phyloP scores from a whole-genome alignment of 805 yeast species.

The Starmerella floricola region DNA sequence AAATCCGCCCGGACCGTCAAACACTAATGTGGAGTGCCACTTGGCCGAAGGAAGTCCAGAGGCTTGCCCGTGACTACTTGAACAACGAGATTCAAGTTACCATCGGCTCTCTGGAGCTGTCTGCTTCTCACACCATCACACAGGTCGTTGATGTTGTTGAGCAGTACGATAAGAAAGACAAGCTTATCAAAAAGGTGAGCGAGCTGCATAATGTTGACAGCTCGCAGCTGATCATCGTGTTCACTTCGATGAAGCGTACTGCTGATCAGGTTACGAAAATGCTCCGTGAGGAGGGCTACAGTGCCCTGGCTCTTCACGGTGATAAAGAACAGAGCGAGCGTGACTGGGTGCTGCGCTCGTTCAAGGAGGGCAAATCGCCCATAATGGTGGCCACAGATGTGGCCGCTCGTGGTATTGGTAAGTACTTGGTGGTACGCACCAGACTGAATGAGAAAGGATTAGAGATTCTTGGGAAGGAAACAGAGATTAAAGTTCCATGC shows the following conservation, averaged over 20 bases:
- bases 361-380: slow-evolving; percentile 84
- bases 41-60: slow-evolving; percentile 98
- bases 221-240: slow-evolving; percentile 69
- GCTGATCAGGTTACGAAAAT: slow-evolving; percentile 91
- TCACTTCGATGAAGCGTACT: slow-evolving; percentile 93
- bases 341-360: slow-evolving; percentile 95
- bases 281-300: slow-evolving; percentile 95
- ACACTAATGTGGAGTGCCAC: slow-evolving; percentile 99
- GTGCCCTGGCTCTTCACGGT: slow-evolving; percentile 97
- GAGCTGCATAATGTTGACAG: slow-evolving; percentile 49
- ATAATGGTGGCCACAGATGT: slow-evolving; percentile 99
- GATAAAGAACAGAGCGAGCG: slow-evolving; percentile 96
- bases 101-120: slow-evolving; percentile 85
- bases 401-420: slow-evolving; percentile 92
- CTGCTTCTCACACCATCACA: slow-evolving; percentile 93
- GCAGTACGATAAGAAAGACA: slow-evolving; percentile 90
- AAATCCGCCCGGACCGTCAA: slow-evolving; percentile 98
- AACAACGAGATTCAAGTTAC: slow-evolving; percentile 91
- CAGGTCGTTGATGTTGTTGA: slow-evolving; percentile 85
- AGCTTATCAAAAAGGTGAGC: slow-evolving; percentile 71
- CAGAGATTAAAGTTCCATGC: background rate
- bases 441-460: background rate
- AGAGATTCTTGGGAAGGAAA: no score
- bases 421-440: slow-evolving; percentile 7
- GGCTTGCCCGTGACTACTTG: slow-evolving; percentile 81